Evolutionary conservation across 164 flowering plant genomes (phyloP).

Genomic region (Dillenia turbinata): DNA sequence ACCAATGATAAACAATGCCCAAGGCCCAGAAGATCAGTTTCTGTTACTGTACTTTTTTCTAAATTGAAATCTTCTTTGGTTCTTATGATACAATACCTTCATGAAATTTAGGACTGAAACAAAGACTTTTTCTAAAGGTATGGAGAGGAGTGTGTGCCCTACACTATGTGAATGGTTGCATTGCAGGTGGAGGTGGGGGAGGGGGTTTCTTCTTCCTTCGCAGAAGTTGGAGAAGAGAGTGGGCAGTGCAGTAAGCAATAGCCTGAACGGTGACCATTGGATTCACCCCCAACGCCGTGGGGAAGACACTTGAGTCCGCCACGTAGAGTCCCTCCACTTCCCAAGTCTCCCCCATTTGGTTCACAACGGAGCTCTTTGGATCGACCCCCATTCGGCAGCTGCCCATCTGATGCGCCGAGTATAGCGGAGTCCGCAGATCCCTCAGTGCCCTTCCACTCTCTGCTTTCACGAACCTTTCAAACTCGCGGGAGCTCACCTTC

Average conservation of each 20-base stretch:
- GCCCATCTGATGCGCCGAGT: conserved; percentile 79
- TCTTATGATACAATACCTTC: too few species aligned
- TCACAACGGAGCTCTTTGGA: conserved; percentile 36
- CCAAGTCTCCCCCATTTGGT: conserved; percentile 55
- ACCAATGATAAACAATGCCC: too few species aligned
- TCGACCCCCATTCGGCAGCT: conserved; percentile 58
- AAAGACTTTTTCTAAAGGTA: too few species aligned
- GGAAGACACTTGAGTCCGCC: conserved; percentile 57
- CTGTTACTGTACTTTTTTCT: too few species aligned
- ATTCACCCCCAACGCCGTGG: conserved; percentile 61
- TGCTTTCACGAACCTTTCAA: conserved; percentile 48
- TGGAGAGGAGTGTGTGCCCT: too few species aligned
- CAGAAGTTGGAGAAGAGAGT: conserved; percentile 36
- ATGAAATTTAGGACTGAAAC: too few species aligned
- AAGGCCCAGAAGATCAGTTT: too few species aligned
- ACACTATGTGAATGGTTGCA: too few species aligned
- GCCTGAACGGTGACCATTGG: conserved; percentile 71
- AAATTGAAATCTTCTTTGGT: too few species aligned
- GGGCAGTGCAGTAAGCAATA: conserved; percentile 55
- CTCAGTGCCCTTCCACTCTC: conserved; percentile 37
- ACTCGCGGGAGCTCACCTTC: conserved; percentile 27
- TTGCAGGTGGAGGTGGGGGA: too few species aligned
- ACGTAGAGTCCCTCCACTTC: conserved; percentile 51
- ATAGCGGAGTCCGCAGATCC: conserved; percentile 24
- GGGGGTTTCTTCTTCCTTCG: conserved; percentile 19